Evolutionary conservation across 1,284 basidiomycete genomes (phyloP), one percentile per base, ranked within the genome.

Genomic region (Ceratobasidium sp.): DNA sequence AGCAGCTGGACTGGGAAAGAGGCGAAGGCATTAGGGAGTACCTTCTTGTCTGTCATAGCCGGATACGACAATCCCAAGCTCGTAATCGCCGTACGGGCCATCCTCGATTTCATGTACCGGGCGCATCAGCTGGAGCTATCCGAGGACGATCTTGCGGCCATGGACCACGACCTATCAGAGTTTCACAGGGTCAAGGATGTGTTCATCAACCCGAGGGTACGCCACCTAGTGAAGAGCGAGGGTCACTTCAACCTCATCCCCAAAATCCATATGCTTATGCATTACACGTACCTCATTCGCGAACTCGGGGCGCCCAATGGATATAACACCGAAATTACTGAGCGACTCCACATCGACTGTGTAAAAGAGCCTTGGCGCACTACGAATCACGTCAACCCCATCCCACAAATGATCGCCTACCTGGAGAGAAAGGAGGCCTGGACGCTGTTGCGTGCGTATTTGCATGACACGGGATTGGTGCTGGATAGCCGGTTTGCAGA

Each of bases 71-170:
- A 31, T 4, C 48, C 16, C 63, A 49, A 27, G 31, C 31, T 16
- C 1, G 51, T 79, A 0, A 16, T 31, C 2, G 78, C 77, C 13
- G 77, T 75, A 0, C 61, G 77, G 0, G 76, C 78, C 1, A 9
- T 84, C 0, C 1, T 74, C 9, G 49, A 74, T 39, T 74, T 74
- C 49, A 16, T 74, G 7, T 66, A 66, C n/a, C 13, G 29, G 4
- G 73, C 63, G 16, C 73, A 66, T 41, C 14, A 24, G 41, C n/a
- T 6, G 0, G 31, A 63, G 39, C 37, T 63, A 14, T 39, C 61
- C 0, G 61, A 63, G 3, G 22, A 14, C 22, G 61, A 63, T 19
- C 27, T 41, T 24, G 41, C 22, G 1, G 37, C 14, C 3, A 19
- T 63, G n/a, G 61, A 63, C 2, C 2, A 11, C n/a, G 8, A 41